Conservation (phyloP, 352 stramenopile species). For the Globisporangium nodosum region DNA sequence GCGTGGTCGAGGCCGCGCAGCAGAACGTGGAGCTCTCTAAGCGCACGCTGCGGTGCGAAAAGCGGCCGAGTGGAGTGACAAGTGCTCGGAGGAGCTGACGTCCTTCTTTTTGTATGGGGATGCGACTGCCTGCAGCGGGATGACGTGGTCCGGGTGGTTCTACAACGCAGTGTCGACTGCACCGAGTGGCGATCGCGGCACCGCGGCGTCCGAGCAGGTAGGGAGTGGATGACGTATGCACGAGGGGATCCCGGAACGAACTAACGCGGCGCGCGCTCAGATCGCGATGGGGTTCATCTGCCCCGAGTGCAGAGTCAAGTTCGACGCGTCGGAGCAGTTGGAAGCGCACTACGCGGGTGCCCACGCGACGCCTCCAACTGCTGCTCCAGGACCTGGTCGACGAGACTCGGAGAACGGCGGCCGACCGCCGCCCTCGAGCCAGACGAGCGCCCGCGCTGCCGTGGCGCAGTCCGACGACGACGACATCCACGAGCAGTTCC, state of each 20-base stretch:
- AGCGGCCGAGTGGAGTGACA: too few relatives aligned
- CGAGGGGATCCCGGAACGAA: background rate
- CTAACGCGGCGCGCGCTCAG: conserved; percentile 22
- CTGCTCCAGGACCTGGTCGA: background rate
- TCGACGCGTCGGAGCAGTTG: conserved; percentile 47
- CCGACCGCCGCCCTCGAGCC: background rate
- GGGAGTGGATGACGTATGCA: background rate
- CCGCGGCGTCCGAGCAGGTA: background rate
- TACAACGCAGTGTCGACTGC: conserved; percentile 57
- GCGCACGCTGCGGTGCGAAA: conserved; percentile 35
- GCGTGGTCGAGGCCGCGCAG: conserved; percentile 52
- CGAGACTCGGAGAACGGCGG: background rate
- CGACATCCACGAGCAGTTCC: conserved; percentile 39
- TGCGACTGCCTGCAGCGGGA: conserved; percentile 23
- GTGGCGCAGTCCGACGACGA: background rate
- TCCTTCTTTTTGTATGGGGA: too few relatives aligned
- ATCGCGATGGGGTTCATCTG: conserved; percentile 85
- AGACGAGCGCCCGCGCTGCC: background rate
- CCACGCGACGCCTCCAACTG: conserved; percentile 21
- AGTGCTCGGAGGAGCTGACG: background rate
- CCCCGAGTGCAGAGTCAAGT: conserved; percentile 71
- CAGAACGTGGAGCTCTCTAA: conserved; percentile 50
- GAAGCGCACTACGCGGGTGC: conserved; percentile 46
- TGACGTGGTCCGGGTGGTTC: conserved; percentile 81
- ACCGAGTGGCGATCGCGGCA: conserved; percentile 10